Evolutionary conservation across 202 grass and related monocot species (phyloP).

Genomic region (Brachypodium distachyon): DNA sequence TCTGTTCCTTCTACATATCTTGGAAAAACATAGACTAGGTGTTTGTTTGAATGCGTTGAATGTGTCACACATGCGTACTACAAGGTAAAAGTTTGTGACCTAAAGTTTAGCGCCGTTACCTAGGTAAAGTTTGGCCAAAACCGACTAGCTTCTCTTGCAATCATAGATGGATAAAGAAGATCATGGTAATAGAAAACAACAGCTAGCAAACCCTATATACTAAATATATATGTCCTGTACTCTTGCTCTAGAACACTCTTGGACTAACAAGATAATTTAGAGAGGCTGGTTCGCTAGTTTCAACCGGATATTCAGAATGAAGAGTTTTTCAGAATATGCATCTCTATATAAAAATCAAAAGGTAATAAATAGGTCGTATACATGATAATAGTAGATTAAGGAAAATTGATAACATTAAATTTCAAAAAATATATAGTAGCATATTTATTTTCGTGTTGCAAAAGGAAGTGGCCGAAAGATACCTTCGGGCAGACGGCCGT

Average conservation of each 20-base stretch:
- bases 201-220: neutral
- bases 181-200: neutral
- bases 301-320: neutral
- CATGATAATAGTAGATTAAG: neutral
- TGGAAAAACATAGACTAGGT: neutral
- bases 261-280: neutral
- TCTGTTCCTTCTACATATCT: neutral
- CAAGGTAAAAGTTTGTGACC: neutral
- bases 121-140: neutral
- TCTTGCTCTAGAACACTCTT: neutral
- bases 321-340: neutral
- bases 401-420: neutral
- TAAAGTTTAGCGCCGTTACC: neutral
- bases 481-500: conserved; percentile 67
- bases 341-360: neutral
- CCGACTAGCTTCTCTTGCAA: neutral
- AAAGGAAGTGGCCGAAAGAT: neutral
- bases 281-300: neutral
- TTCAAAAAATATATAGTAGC: neutral
- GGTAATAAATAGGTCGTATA: neutral
- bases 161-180: neutral
- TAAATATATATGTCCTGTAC: neutral
- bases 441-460: neutral
- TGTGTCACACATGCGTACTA: neutral
- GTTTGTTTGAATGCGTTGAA: neutral